Percentiles rank a stretch among this genome's conserved stretches.
Evolutionary conservation across 805 yeast species (phyloP).

Genomic region (Zygosaccharomyces siamensis): DNA sequence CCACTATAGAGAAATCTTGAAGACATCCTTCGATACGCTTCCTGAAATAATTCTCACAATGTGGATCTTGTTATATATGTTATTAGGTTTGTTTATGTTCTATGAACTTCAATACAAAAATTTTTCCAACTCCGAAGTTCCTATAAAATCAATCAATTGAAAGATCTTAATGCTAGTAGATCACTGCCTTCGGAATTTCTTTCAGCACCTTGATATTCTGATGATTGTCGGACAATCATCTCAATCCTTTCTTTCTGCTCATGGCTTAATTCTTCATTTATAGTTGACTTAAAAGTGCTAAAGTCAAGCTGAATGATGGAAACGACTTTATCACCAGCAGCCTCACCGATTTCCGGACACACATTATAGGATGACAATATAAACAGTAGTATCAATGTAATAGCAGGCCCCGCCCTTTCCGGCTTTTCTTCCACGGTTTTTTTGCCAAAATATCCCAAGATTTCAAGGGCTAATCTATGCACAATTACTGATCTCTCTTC

Average conservation of each 20-base stretch:
- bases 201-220: background rate
- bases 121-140: slow-evolving; percentile 3
- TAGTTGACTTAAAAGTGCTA: slow-evolving; percentile 44
- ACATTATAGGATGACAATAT: slow-evolving; percentile 36
- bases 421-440: slow-evolving; percentile 27
- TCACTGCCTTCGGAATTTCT: background rate
- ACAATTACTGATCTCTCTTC: background rate
- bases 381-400: slow-evolving; percentile 31
- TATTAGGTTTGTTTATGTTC: background rate
- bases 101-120: background rate
- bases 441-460: slow-evolving; percentile 42
- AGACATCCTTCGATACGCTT: background rate
- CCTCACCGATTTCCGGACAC: slow-evolving; percentile 29
- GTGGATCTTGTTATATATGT: background rate
- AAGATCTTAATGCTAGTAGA: slow-evolving; percentile 7
- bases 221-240: slow-evolving; percentile 15
- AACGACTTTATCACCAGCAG: slow-evolving; percentile 45
- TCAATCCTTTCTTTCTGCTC: slow-evolving; percentile 34
- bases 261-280: slow-evolving; percentile 37
- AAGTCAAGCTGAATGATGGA: slow-evolving; percentile 44
- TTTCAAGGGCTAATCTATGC: slow-evolving; percentile 10
- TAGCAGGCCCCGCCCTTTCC: slow-evolving; percentile 1
- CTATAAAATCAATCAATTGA: slow-evolving; percentile 1
- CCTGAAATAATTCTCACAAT: too few relatives aligned
- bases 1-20: slow-evolving; percentile 14